phyloP scores from a whole-genome alignment of 371 early-diverging fungal genomes.

The Mortierella sp. region DNA sequence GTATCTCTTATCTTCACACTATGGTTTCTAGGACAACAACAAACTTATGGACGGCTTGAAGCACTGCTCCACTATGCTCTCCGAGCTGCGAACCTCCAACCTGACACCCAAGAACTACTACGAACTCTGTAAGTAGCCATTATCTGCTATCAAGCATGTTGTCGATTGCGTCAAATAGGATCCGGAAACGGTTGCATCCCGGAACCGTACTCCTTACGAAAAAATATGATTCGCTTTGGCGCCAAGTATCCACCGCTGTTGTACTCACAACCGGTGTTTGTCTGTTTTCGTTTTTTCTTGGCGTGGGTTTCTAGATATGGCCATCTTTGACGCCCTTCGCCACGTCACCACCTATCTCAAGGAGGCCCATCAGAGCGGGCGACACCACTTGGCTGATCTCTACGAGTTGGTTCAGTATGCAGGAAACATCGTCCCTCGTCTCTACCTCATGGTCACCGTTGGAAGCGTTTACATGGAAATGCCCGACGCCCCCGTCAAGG shows the following conservation, averaged over 20 bases:
- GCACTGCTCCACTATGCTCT: slow-evolving; percentile 96
- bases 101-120: slow-evolving; percentile 97
- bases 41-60: slow-evolving; percentile 96
- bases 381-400: slow-evolving; percentile 93
- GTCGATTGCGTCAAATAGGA: neutral
- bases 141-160: neutral
- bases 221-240: neutral
- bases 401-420: slow-evolving; percentile 98
- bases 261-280: neutral
- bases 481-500: slow-evolving; percentile 88
- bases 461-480: slow-evolving; percentile 94
- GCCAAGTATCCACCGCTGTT: neutral
- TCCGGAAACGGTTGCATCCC: neutral
- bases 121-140: slow-evolving; percentile 86
- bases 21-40: slow-evolving; percentile 77
- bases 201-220: neutral
- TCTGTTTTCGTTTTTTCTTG: slow-evolving; percentile 10
- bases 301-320: slow-evolving; percentile 80
- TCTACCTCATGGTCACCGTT: slow-evolving; percentile 98
- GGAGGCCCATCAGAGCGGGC: slow-evolving; percentile 85
- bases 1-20: no score
- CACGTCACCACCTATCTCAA: slow-evolving; percentile 88
- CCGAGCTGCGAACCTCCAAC: slow-evolving; percentile 92
- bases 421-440: slow-evolving; percentile 95
- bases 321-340: slow-evolving; percentile 94